Evolutionary conservation across 1,284 basidiomycete species (phyloP).

Genomic region (Cryptococcus sp.): DNA sequence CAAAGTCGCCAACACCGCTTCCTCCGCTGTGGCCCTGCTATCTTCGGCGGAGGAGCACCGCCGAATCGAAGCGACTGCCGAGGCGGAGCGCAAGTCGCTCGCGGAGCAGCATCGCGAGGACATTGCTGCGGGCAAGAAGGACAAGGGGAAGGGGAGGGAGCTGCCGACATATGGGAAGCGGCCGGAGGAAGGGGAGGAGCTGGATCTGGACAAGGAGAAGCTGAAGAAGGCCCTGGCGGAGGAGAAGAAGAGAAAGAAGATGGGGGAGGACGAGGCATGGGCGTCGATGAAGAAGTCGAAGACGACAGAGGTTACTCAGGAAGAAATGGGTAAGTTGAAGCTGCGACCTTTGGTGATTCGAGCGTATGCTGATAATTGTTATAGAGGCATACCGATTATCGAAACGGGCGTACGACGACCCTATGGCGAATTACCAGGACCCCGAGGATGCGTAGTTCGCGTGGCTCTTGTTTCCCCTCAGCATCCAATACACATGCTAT

Average conservation of each 20-base stretch:
- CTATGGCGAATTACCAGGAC: slow-evolving; percentile 51
- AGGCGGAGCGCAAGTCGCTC: slow-evolving; percentile 40
- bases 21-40: slow-evolving; percentile 66
- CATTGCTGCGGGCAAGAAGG: slow-evolving; percentile 30
- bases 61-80: slow-evolving; percentile 33
- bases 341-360: not conserved
- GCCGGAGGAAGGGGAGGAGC: slow-evolving; percentile 66
- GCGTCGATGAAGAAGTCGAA: slow-evolving; percentile 48
- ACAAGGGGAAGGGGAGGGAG: slow-evolving; percentile 52
- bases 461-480: not conserved
- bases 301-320: slow-evolving; percentile 75
- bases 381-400: slow-evolving; percentile 49
- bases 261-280: slow-evolving; percentile 55
- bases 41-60: slow-evolving; percentile 47
- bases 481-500: not conserved
- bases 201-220: slow-evolving; percentile 65
- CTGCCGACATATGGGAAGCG: slow-evolving; percentile 54
- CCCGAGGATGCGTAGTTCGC: slow-evolving; percentile 18
- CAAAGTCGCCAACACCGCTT: slow-evolving; percentile 70
- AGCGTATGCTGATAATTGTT: not conserved
- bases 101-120: slow-evolving; percentile 45
- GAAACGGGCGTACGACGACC: slow-evolving; percentile 47
- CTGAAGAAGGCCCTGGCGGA: slow-evolving; percentile 68
- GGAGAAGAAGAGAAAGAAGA: slow-evolving; percentile 72
- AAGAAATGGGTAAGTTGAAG: slow-evolving; percentile 71